Evolutionary conservation across 208 protist species (phyloP).

Genomic region (Trichomonas tenax): DNA sequence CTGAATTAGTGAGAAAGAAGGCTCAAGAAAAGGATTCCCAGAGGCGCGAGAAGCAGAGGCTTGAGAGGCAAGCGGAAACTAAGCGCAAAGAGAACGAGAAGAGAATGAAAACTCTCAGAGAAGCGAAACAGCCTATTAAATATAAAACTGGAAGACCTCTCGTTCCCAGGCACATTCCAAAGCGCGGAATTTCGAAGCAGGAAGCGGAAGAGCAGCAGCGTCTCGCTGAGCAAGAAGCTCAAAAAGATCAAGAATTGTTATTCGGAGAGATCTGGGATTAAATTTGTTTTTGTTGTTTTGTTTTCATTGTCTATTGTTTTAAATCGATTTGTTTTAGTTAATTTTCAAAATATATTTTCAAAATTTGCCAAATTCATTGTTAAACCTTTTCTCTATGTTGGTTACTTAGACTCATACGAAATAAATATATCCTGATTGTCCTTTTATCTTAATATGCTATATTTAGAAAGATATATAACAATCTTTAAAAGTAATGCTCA

Average conservation of each 20-base stretch:
- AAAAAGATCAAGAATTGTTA: neutral
- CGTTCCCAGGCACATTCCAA: neutral
- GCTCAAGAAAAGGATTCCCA: neutral
- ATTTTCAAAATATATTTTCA: no score
- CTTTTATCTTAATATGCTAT: no score
- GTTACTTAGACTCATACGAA: no score
- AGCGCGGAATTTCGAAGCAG: neutral
- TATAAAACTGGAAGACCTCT: neutral
- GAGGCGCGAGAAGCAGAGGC: neutral
- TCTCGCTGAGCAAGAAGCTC: neutral
- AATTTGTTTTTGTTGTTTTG: neutral
- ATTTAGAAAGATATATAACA: no score
- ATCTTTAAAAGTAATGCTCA: no score
- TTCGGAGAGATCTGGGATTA: constrained; percentile 3
- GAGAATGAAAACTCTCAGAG: neutral
- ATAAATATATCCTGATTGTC: no score
- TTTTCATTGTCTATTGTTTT: neutral
- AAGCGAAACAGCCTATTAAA: neutral
- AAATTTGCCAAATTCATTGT: no score
- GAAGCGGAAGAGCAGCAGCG: neutral
- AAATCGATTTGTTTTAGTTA: no score
- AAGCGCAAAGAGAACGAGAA: neutral
- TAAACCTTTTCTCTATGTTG: no score
- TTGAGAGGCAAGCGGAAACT: neutral
- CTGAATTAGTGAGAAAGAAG: neutral